A percentile compares a stretch with the other conserved stretches of the same genome.
Conservation (phyloP, 108 stramenopile species). For the Cyclostephanos tholiformis region DNA sequence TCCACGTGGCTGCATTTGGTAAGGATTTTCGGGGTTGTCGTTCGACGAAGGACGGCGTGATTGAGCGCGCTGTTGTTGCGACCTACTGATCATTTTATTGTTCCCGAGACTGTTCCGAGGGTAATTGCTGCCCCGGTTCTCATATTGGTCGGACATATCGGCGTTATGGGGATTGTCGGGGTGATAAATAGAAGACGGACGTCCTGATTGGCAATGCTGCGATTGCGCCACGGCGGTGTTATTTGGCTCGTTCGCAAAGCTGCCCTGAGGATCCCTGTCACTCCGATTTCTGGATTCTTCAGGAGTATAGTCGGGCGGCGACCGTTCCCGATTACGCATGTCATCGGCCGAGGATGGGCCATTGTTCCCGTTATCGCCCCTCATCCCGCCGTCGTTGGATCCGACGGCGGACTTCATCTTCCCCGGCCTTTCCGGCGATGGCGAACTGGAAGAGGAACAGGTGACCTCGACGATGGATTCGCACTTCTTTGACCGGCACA, state of each 20-base stretch:
- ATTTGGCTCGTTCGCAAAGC: background rate
- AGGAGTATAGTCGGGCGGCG: background rate
- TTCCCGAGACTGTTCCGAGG: background rate
- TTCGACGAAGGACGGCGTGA: background rate
- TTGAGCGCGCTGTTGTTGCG: background rate
- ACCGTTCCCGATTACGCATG: background rate
- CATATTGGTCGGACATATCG: background rate
- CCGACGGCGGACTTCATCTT: slow-evolving; percentile 2
- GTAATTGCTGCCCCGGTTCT: background rate
- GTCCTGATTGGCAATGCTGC: background rate
- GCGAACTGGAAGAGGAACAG: slow-evolving; percentile 28
- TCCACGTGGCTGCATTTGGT: background rate
- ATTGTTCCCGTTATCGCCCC: slow-evolving; percentile 9
- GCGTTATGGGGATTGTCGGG: background rate
- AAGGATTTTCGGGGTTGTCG: background rate
- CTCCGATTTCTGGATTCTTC: background rate
- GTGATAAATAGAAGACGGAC: background rate
- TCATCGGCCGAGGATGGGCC: slow-evolving; percentile 8
- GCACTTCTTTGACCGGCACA: background rate
- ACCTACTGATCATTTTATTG: background rate
- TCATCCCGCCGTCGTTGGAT: background rate
- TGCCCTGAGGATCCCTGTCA: background rate
- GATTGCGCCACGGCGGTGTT: background rate
- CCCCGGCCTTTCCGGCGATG: slow-evolving; percentile 24
- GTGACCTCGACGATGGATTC: slow-evolving; percentile 12